Percentiles rank a stretch among this genome's conserved stretches.
Evolutionary conservation across 805 yeast genomes (phyloP).

Genomic region (Yarrowia deformans): DNA sequence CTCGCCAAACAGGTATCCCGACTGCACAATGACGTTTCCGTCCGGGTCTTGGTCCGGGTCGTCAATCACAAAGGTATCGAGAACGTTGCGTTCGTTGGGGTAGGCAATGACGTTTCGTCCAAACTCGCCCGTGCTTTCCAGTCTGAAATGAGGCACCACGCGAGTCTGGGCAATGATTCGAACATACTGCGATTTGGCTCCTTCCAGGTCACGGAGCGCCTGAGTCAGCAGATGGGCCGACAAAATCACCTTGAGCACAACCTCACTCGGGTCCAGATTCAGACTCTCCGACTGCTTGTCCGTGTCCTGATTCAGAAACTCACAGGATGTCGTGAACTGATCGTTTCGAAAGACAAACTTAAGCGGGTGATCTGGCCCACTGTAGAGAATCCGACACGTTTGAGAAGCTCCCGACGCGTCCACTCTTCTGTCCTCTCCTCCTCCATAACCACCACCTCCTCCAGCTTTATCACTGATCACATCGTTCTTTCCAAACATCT

Average conservation of each 20-base stretch:
- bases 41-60: slow-evolving; percentile 45
- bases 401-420: slow-evolving; percentile 39
- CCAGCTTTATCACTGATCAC: slow-evolving; percentile 3
- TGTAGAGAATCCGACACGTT: slow-evolving; percentile 55
- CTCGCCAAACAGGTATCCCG: slow-evolving; percentile 57
- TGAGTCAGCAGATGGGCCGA: slow-evolving; percentile 62
- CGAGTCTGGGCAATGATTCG: slow-evolving; percentile 50
- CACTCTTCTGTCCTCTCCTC: background rate
- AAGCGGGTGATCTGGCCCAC: slow-evolving; percentile 62
- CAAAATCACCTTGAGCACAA: slow-evolving; percentile 61
- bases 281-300: slow-evolving; percentile 48
- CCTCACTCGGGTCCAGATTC: slow-evolving; percentile 55
- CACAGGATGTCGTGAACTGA: slow-evolving; percentile 62
- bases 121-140: slow-evolving; percentile 75
- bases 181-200: slow-evolving; percentile 60
- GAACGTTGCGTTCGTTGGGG: slow-evolving; percentile 66
- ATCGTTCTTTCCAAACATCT: slow-evolving; percentile 43
- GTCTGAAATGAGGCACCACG: slow-evolving; percentile 54
- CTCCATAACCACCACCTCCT: background rate
- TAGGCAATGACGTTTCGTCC: slow-evolving; percentile 72
- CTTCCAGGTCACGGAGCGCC: slow-evolving; percentile 63
- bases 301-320: slow-evolving; percentile 57
- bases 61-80: slow-evolving; percentile 63
- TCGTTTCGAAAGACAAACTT: slow-evolving; percentile 63
- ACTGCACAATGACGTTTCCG: slow-evolving; percentile 44